phyloP scores from a whole-genome alignment of 768 basidiomycete genomes.

The Cystofilobasidium ferigula region DNA sequence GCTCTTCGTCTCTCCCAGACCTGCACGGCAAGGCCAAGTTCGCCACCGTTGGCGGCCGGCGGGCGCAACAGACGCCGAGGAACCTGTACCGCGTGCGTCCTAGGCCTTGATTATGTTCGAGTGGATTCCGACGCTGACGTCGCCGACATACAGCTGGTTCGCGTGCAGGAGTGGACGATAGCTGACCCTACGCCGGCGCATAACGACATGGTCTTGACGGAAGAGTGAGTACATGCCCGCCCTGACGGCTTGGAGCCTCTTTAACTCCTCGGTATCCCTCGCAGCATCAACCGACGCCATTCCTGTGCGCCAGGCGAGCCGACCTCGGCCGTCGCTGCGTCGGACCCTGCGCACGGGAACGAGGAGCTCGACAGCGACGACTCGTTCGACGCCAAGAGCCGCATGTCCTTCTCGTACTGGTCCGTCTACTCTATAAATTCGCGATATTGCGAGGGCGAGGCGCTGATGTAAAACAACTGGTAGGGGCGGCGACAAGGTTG shows the following conservation, averaged over 20 bases:
- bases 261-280: constrained; percentile 7
- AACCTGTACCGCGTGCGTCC: constrained; percentile 63
- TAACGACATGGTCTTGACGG: constrained; percentile 50
- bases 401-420: constrained; percentile 34
- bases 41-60: constrained; percentile 65
- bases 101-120: not conserved
- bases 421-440: not conserved
- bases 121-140: not conserved
- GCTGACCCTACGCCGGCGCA: constrained; percentile 15
- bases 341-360: constrained; percentile 46
- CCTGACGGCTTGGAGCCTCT: not conserved
- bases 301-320: constrained; percentile 42
- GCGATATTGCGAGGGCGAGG: not conserved
- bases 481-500: constrained; percentile 33
- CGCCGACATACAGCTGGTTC: constrained; percentile 50
- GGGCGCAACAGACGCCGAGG: constrained; percentile 65
- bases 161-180: constrained; percentile 46
- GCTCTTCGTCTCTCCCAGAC: constrained; percentile 56
- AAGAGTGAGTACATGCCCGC: constrained; percentile 54
- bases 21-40: constrained; percentile 72
- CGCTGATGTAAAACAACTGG: too few species aligned
- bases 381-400: constrained; percentile 31
- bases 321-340: constrained; percentile 52
- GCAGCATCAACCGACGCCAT: constrained; percentile 47
- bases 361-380: constrained; percentile 49